Evolutionary conservation across 805 yeast genomes (phyloP).

Genomic region (Yarrowia deformans): DNA sequence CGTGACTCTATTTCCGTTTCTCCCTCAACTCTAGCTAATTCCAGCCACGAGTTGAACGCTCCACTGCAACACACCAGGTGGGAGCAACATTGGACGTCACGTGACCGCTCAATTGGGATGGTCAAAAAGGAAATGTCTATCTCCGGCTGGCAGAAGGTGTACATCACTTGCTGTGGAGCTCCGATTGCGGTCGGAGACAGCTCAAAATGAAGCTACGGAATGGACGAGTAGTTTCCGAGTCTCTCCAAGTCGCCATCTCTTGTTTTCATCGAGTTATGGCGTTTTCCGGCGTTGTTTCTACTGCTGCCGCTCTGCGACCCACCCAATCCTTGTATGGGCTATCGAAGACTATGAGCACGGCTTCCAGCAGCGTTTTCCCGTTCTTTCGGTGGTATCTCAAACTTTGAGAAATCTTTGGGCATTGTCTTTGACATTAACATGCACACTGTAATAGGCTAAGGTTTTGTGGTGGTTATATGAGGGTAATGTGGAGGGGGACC

Average conservation of each 20-base stretch:
- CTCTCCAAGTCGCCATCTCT: not conserved
- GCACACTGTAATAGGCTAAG: not conserved
- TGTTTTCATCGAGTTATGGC: too few species aligned
- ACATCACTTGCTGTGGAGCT: not conserved
- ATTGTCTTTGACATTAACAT: not conserved
- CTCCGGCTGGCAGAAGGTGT: not conserved
- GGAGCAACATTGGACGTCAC: not conserved
- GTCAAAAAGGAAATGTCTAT: not conserved
- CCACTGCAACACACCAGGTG: too few species aligned
- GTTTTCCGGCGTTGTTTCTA: not conserved
- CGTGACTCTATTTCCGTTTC: too few species aligned
- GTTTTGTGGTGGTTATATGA: not conserved
- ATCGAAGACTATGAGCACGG: not conserved
- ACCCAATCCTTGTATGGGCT: not conserved
- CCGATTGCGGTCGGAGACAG: not conserved
- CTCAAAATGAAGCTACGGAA: not conserved
- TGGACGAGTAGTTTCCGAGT: not conserved
- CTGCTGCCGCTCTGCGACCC: too few species aligned
- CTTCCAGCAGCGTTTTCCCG: constrained; percentile 2
- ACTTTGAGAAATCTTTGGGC: constrained; percentile 11
- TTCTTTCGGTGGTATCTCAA: not conserved
- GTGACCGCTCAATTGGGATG: constrained; percentile 12
- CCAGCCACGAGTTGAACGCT: too few species aligned
- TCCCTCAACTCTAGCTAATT: too few species aligned
- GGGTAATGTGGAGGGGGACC: not conserved